These are phyloP conservation scores for Tylopilus sp. DNA, from an alignment of 768 basidiomycete genomes.

Conservation along the genomic window DNA sequence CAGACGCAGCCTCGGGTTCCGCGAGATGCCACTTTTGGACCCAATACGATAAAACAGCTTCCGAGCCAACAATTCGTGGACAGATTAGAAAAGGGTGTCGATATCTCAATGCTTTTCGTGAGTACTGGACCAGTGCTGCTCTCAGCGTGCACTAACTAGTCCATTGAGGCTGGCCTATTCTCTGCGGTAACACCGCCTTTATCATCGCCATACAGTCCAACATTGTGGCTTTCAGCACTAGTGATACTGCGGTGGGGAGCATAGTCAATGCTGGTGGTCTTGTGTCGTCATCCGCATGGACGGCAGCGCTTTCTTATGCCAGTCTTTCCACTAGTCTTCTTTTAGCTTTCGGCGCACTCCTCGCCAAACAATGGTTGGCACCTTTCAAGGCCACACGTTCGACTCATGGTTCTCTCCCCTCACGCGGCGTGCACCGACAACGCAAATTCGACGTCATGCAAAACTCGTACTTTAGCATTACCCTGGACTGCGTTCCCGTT, in stretches of 20 bases:
- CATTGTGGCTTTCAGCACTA: not conserved
- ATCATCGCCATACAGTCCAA: not conserved
- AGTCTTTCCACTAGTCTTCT: not conserved
- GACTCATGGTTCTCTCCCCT: not conserved
- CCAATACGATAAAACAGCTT: not conserved
- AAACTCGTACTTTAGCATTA: not conserved
- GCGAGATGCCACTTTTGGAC: not conserved
- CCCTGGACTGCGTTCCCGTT: not conserved
- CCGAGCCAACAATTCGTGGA: not conserved
- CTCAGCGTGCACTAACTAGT: not conserved
- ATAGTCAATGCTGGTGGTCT: not conserved
- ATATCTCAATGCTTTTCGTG: not conserved
- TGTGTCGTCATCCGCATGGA: not conserved
- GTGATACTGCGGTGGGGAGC: not conserved
- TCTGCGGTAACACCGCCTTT: not conserved
- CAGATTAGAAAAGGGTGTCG: not conserved
- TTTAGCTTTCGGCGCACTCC: not conserved
- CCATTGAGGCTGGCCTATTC: not conserved
- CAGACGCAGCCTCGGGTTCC: not conserved
- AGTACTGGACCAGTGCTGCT: not conserved
- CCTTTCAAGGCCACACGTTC: not conserved
- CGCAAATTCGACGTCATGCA: not conserved
- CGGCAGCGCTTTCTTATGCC: not conserved
- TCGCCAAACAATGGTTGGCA: not conserved
- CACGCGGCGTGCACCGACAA: not conserved